Evolutionary conservation across 441 rosid species (phyloP), one percentile per base, ranked within the genome.

Genomic region (Croton setiger): DNA sequence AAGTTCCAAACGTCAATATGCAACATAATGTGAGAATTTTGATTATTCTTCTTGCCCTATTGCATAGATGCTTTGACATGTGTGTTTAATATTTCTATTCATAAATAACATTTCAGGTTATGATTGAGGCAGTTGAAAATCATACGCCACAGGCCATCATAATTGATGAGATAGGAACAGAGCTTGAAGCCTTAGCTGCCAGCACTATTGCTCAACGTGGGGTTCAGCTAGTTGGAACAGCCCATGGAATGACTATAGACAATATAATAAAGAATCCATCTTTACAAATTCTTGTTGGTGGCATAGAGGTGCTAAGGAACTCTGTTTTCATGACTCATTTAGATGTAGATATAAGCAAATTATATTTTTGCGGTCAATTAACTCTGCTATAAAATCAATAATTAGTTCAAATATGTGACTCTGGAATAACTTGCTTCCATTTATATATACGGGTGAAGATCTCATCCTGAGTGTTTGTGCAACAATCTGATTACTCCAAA

Each of bases 71-170:
- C 14, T 44, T 51, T 31, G 48, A 13, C 20, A 15, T 44, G 57
- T n/a, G 41, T 8, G n/a, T 27, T 67, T 47, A 47, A 12, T 47
- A 41, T 48, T 57, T 62, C 27, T 49, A 54, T 68, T 66, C 39
- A 66, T 76, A 64, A 63, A 60, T 37, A 66, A 35, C n/a, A 20
- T 27, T 73, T 53, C 82, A 93, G 97, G 93, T 93, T 68, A 91
- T 94, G 97, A 91, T 94, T 60, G 98, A 94, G 91, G 97, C 98
- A 13, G 96, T 94, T 37, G 98, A 94, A 85, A 94, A 94, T 79
- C 98, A 94, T 79, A 91, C 90, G 96, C 97, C 98, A 39, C 81
- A 94, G 85, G 80, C 85, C 48, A 88, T 94, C 67, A 90, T 94
- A 43, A 94, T 91, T 7, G 98, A 94, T 59, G 98, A 89, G 82